phyloP scores from a whole-genome alignment of 768 basidiomycete species.

The Rhizopogon roseolus region DNA sequence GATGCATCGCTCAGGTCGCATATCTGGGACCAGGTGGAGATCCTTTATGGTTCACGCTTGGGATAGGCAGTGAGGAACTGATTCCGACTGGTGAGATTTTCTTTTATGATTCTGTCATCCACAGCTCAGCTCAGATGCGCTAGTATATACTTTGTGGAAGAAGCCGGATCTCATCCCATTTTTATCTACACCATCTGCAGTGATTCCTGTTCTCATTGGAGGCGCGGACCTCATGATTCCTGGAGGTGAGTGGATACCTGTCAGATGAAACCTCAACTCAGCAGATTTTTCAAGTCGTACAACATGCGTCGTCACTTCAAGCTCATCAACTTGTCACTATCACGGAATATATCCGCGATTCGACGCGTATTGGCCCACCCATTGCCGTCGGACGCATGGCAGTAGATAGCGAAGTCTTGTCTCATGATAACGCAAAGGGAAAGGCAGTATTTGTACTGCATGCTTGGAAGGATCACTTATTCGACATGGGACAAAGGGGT shows the following conservation, averaged over 20 bases:
- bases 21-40: constrained; percentile 64
- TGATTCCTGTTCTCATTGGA: constrained; percentile 64
- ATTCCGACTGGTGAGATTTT: constrained; percentile 57
- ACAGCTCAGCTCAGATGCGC: not conserved
- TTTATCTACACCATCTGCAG: constrained; percentile 65
- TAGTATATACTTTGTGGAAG: constrained; percentile 79
- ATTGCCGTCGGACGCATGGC: constrained; percentile 78
- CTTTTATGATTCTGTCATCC: not conserved
- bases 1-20: constrained; percentile 38
- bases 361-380: constrained; percentile 36
- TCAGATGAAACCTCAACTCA: constrained; percentile 3
- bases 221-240: constrained; percentile 92
- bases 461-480: constrained; percentile 59
- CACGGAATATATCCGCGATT: constrained; percentile 38
- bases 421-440: constrained; percentile 52
- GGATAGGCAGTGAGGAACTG: constrained; percentile 61
- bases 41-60: constrained; percentile 76
- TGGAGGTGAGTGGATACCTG: constrained; percentile 52
- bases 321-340: constrained; percentile 61
- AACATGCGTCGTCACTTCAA: constrained; percentile 38
- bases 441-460: constrained; percentile 75
- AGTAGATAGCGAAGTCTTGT: constrained; percentile 44
- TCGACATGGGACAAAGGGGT: not conserved
- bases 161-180: constrained; percentile 61
- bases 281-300: constrained; percentile 49